Evolutionary conservation across 2,329 filamentous ascomycete genomes (phyloP).

Genomic region (Ophiostoma ulmi): DNA sequence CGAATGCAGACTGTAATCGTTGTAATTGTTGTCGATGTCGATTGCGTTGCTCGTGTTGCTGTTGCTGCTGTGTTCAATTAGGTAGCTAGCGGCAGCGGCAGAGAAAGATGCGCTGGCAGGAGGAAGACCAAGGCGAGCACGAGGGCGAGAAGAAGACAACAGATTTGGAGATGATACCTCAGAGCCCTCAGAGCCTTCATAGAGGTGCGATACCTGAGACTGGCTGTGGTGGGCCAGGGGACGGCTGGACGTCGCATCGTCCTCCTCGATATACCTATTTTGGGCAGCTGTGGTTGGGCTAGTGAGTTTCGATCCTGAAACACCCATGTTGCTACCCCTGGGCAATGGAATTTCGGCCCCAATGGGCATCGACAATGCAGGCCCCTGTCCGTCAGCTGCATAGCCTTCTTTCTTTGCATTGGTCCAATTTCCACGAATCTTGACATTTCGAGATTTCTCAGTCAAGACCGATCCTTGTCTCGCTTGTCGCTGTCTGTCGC

Average conservation of each 20-base stretch:
- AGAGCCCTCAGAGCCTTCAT: constrained; percentile 21
- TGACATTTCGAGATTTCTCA: constrained; percentile 20
- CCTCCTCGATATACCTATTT: constrained; percentile 35
- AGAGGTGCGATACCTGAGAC: constrained; percentile 23
- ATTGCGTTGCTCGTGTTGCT: background rate
- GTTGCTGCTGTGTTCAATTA: constrained; percentile 14
- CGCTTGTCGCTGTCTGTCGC: constrained; percentile 1
- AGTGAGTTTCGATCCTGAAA: constrained; percentile 45
- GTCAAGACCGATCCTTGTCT: constrained; percentile 15
- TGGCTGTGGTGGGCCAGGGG: constrained; percentile 21
- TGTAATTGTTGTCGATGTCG: constrained; percentile 15
- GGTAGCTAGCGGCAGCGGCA: constrained; percentile 18
- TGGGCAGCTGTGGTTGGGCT: constrained; percentile 26
- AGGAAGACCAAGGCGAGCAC: constrained; percentile 17
- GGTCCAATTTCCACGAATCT: constrained; percentile 26
- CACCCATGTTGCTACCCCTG: constrained; percentile 36
- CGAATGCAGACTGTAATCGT: constrained; percentile 2
- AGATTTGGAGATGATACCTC: background rate
- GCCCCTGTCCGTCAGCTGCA: constrained; percentile 31
- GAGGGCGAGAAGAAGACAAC: constrained; percentile 13
- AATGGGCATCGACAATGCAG: constrained; percentile 36
- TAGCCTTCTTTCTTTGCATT: constrained; percentile 29
- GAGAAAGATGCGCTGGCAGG: constrained; percentile 23
- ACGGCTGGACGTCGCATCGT: constrained; percentile 34
- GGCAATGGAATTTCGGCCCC: constrained; percentile 37